Evolutionary conservation across 1,284 basidiomycete genomes (phyloP), one percentile per base, ranked within the genome.

Genomic region (Prillingera fragicola): DNA sequence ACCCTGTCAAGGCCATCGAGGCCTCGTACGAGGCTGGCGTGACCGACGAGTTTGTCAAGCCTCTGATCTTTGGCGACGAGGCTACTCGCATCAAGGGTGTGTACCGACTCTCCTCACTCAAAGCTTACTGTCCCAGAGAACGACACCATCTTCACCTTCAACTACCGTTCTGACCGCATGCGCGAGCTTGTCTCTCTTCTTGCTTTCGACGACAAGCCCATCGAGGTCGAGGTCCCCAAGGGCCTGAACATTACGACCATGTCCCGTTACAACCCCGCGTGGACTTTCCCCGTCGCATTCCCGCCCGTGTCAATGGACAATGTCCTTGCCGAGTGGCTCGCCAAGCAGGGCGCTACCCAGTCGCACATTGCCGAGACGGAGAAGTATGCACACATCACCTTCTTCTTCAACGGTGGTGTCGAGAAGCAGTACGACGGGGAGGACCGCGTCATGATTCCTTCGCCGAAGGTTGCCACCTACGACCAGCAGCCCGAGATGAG

Each of bases 361-460:
- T 82, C 82, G 8, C 88, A 92, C 63, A 80, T 92, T 48, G 88
- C 87, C 33, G 88, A 92, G 70, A 92, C 89, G 4, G 89, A 92
- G 69, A 92, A 94, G 72, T 94, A 91, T 70, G 87, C 88, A 1
- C 89, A 92, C 65, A 86, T 94, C 50, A 94, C 89, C 0, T 92
- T 92, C 77, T 94, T 94, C 80, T 92, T 94, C 79, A 92, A 92
- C 71, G 88, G 89, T 21, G 89, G 88, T 49, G 82, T 88, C 32
- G 89, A 92, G 75, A 87, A 89, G 67, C 85, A 91, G 60, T 92
- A 86, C 70, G 75, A 80, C 14, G 71, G 75, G n/a, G 88, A 91
- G 68, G 81, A 85, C 57, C 77, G 89, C n/a, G 75, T 81, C 65
- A 82, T 94, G 84, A 82, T 92, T 48, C 80, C 85, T 3, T 90